Percentiles rank a stretch among this genome's conserved stretches.
Evolutionary conservation across 768 basidiomycete species (phyloP).

Genomic region (Termitomyces sp.): DNA sequence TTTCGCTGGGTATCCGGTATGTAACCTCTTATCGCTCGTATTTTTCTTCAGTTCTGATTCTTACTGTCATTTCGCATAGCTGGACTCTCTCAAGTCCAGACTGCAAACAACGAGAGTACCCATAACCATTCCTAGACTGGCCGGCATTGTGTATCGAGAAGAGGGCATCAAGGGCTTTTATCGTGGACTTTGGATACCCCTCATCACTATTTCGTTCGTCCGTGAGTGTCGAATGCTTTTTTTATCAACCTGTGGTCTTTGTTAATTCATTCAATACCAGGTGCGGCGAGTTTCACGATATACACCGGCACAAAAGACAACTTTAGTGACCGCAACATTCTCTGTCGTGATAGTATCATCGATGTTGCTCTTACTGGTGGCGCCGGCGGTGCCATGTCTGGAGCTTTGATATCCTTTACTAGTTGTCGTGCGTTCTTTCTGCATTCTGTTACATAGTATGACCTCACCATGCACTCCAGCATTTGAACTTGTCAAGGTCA

Average conservation of each 20-base stretch:
- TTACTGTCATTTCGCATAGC: slow-evolving; percentile 28
- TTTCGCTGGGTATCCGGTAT: slow-evolving; percentile 82
- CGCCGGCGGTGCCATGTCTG: slow-evolving; percentile 82
- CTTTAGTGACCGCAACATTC: slow-evolving; percentile 51
- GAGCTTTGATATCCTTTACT: slow-evolving; percentile 82
- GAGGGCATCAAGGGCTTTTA: slow-evolving; percentile 90
- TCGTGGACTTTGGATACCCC: slow-evolving; percentile 86
- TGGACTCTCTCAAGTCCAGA: slow-evolving; percentile 93
- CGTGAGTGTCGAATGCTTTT: slow-evolving; percentile 48
- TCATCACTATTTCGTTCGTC: slow-evolving; percentile 94
- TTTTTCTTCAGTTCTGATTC: not conserved
- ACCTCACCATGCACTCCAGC: slow-evolving; percentile 32
- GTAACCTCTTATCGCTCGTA: slow-evolving; percentile 15
- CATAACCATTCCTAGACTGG: slow-evolving; percentile 68
- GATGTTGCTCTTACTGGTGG: slow-evolving; percentile 77
- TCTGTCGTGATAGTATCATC: slow-evolving; percentile 51
- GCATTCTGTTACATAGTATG: not conserved
- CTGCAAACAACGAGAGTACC: slow-evolving; percentile 78
- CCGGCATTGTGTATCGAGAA: slow-evolving; percentile 70
- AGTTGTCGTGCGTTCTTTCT: slow-evolving; percentile 70
- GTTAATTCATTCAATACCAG: slow-evolving; percentile 28
- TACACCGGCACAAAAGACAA: slow-evolving; percentile 80
- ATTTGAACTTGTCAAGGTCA: slow-evolving; percentile 93
- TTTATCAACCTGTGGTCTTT: not conserved
- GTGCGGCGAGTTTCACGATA: slow-evolving; percentile 88